Conservation (phyloP, 345 rosid genomes). For the Fremontodendron californicum region DNA sequence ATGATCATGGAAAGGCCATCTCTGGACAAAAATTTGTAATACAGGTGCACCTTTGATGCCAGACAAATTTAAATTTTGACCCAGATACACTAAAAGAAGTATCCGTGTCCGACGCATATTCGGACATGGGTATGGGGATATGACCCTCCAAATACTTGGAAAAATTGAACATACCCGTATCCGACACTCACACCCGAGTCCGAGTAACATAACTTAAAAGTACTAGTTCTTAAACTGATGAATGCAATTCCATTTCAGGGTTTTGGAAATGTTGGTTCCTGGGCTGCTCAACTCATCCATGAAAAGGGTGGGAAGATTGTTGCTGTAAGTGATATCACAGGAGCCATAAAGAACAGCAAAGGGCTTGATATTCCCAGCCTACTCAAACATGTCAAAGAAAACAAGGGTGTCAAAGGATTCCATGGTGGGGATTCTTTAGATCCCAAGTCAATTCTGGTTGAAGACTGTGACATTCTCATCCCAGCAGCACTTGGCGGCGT, state of each 20-base stretch:
- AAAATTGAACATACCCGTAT: too few relatives aligned
- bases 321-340: constrained; percentile 77
- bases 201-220: too few relatives aligned
- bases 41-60: constrained; percentile 46
- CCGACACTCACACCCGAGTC: too few relatives aligned
- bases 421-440: constrained; percentile 57
- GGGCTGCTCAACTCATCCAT: constrained; percentile 83
- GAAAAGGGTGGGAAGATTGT: constrained; percentile 80
- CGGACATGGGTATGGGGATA: too few relatives aligned
- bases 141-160: too few relatives aligned
- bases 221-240: not conserved
- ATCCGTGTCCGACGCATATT: too few relatives aligned
- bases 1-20: constrained; percentile 69
- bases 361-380: constrained; percentile 65
- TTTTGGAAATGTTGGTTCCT: constrained; percentile 95
- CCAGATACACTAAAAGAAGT: not conserved
- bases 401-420: constrained; percentile 76
- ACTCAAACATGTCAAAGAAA: constrained; percentile 55
- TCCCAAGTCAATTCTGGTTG: constrained; percentile 55
- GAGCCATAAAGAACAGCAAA: constrained; percentile 79
- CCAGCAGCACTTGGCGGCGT: constrained; percentile 98
- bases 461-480: constrained; percentile 82
- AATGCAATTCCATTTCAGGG: constrained; percentile 42
- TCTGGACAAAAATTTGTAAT: constrained; percentile 79
- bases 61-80: not conserved